phyloP scores from a whole-genome alignment of 1,139 yeast species.

The Kodamaea derodonti region DNA sequence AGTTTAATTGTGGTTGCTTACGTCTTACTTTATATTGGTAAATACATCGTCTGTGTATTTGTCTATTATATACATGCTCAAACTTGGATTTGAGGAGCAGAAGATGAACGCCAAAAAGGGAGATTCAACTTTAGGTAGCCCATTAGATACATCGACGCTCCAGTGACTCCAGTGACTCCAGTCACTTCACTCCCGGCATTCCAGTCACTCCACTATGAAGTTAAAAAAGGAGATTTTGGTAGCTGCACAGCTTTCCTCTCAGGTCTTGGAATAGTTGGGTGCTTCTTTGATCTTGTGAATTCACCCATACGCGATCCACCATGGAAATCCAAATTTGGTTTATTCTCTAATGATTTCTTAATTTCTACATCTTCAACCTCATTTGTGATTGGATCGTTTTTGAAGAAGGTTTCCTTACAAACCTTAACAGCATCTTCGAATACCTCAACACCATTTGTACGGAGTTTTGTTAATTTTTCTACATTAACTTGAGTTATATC shows the following conservation, averaged over 20 bases:
- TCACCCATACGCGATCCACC: conserved; percentile 24
- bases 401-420: conserved; percentile 44
- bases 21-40: too few relatives aligned
- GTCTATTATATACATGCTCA: too few relatives aligned
- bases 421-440: conserved; percentile 64
- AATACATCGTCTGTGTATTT: too few relatives aligned
- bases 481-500: conserved; percentile 57
- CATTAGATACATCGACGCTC: too few relatives aligned
- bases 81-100: too few relatives aligned
- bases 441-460: conserved; percentile 47
- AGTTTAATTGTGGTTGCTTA: too few relatives aligned
- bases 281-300: conserved; percentile 35
- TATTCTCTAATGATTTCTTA: conserved; percentile 29
- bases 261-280: conserved; percentile 30
- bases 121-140: too few relatives aligned
- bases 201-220: too few relatives aligned
- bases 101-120: too few relatives aligned
- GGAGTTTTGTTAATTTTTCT: conserved; percentile 42
- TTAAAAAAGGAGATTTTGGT: conserved; percentile 40
- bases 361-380: conserved; percentile 22
- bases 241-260: conserved; percentile 16
- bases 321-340: conserved; percentile 29
- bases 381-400: conserved; percentile 19
- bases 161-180: too few relatives aligned
- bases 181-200: too few relatives aligned